Evolutionary conservation across 2,329 filamentous ascomycete species (phyloP).

Genomic region (Penicillium sp.): DNA sequence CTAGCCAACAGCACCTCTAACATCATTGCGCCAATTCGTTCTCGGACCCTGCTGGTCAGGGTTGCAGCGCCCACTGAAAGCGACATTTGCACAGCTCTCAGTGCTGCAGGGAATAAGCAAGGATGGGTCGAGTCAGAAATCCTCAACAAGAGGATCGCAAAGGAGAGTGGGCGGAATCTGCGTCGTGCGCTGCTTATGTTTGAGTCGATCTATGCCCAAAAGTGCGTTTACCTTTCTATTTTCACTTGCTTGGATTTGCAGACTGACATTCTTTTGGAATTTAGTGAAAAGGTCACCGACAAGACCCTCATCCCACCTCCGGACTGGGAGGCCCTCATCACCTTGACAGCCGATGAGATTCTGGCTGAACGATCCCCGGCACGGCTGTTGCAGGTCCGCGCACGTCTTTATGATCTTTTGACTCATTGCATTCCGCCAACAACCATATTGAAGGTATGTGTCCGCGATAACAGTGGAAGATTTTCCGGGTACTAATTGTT

Average conservation of each 20-base stretch:
- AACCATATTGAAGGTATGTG: slow-evolving; percentile 73
- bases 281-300: slow-evolving; percentile 84
- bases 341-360: slow-evolving; percentile 87
- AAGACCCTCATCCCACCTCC: slow-evolving; percentile 87
- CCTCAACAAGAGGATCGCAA: slow-evolving; percentile 80
- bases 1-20: slow-evolving; percentile 96
- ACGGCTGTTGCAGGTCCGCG: slow-evolving; percentile 80
- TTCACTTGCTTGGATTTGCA: not conserved
- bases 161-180: slow-evolving; percentile 86
- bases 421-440: slow-evolving; percentile 97
- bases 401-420: slow-evolving; percentile 94
- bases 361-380: slow-evolving; percentile 89
- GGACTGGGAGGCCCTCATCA: slow-evolving; percentile 93
- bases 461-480: not conserved
- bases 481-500: not conserved
- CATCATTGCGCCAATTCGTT: slow-evolving; percentile 97
- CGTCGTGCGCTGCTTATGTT: slow-evolving; percentile 92
- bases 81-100: slow-evolving; percentile 78
- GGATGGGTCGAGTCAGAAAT: slow-evolving; percentile 74
- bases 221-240: slow-evolving; percentile 58
- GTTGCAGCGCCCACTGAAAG: slow-evolving; percentile 84
- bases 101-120: slow-evolving; percentile 71
- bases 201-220: slow-evolving; percentile 94
- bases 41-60: slow-evolving; percentile 83
- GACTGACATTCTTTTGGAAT: slow-evolving; percentile 9